These are phyloP conservation scores for Amanita rimosa DNA, from an alignment of 768 basidiomycete species.

Conservation along the genomic window DNA sequence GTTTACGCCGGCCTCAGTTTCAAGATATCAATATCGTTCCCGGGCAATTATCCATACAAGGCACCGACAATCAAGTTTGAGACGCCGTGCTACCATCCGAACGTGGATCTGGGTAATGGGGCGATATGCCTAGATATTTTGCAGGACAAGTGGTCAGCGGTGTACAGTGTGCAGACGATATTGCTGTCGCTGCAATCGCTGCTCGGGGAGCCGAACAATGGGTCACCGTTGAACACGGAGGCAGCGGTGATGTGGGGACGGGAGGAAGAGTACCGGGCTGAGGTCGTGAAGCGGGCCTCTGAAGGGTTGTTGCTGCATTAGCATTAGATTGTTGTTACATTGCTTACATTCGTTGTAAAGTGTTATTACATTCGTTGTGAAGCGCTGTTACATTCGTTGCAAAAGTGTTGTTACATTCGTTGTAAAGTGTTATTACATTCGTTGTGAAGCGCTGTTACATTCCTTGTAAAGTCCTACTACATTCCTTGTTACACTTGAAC, in stretches of 20 bases:
- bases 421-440: too few relatives aligned
- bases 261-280: not conserved
- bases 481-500: too few relatives aligned
- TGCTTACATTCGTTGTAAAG: too few relatives aligned
- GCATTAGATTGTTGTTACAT: too few relatives aligned
- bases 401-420: too few relatives aligned
- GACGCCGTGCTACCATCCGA: slow-evolving; percentile 85
- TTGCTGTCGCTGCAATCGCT: slow-evolving; percentile 81
- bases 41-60: slow-evolving; percentile 80
- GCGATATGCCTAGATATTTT: slow-evolving; percentile 84
- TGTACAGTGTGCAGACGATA: slow-evolving; percentile 87
- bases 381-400: too few relatives aligned
- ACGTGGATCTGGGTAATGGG: slow-evolving; percentile 70
- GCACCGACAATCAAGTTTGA: slow-evolving; percentile 82
- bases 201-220: slow-evolving; percentile 89
- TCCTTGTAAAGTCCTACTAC: too few relatives aligned
- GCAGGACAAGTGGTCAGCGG: slow-evolving; percentile 89
- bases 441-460: too few relatives aligned
- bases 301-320: too few relatives aligned
- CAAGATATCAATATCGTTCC: slow-evolving; percentile 78
- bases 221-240: slow-evolving; percentile 81
- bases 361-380: too few relatives aligned
- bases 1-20: slow-evolving; percentile 73
- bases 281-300: not conserved
- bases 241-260: slow-evolving; percentile 69